A percentile compares a stretch with the other conserved stretches of the same genome.
Conservation (phyloP, 352 stramenopile species). For the Phytophthora rubi region DNA sequence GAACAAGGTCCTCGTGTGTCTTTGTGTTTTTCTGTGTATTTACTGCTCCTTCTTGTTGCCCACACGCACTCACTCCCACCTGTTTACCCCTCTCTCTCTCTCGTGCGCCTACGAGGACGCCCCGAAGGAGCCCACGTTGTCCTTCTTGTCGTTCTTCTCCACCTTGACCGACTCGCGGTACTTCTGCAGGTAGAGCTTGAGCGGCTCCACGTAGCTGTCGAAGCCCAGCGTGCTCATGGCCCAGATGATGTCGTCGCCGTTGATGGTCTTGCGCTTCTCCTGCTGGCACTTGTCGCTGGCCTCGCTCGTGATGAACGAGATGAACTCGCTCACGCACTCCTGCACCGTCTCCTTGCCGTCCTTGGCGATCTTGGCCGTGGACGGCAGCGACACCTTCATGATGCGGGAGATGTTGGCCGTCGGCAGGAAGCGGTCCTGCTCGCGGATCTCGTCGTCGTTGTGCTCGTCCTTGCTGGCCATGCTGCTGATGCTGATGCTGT, state of each 20-base stretch:
- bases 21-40: constrained; percentile 32
- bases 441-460: constrained; percentile 91
- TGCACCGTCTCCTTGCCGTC: constrained; percentile 99
- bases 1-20: not conserved
- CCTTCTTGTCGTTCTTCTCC: constrained; percentile 93
- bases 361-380: constrained; percentile 99
- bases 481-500: constrained; percentile 3
- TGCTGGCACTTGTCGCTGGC: constrained; percentile 99
- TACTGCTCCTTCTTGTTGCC: constrained; percentile 17
- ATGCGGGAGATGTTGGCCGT: constrained; percentile 99
- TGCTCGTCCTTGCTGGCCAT: constrained; percentile 88
- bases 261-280: constrained; percentile 99
- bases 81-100: no score
- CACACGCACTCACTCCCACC: no score
- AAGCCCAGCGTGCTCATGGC: constrained; percentile 99
- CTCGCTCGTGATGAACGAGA: constrained; percentile 99
- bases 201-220: constrained; percentile 99
- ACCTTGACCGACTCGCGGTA: constrained; percentile 96
- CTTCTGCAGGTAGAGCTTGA: constrained; percentile 99
- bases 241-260: constrained; percentile 99
- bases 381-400: constrained; percentile 99
- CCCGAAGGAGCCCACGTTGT: constrained; percentile 88
- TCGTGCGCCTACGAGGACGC: constrained; percentile 68
- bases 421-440: constrained; percentile 98
- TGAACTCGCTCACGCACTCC: constrained; percentile 99